These are phyloP conservation scores for Amanita subjunquillea DNA, from an alignment of 768 basidiomycete species.

Conservation along the genomic window DNA sequence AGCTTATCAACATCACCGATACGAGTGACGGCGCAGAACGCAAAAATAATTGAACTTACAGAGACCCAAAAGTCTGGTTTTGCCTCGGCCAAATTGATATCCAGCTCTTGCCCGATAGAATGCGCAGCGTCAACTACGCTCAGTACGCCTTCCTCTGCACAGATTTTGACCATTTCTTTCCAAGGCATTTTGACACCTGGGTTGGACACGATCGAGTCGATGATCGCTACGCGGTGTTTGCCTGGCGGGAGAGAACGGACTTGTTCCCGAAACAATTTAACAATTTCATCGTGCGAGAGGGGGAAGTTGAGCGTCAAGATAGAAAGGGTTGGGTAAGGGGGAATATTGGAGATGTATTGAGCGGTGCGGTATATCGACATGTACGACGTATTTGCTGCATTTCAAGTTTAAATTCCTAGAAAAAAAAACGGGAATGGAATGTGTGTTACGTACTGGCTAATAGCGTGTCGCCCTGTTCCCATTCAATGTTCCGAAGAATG, in stretches of 20 bases:
- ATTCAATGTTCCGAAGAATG: slow-evolving; percentile 55
- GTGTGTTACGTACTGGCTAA: slow-evolving; percentile 37
- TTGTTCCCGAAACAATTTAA: slow-evolving; percentile 34
- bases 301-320: slow-evolving; percentile 46
- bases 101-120: slow-evolving; percentile 59
- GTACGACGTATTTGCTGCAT: slow-evolving; percentile 35
- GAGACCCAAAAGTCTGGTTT: slow-evolving; percentile 70
- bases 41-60: slow-evolving; percentile 24
- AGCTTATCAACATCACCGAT: not conserved
- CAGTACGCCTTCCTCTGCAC: slow-evolving; percentile 49
- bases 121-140: slow-evolving; percentile 72
- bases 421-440: not conserved
- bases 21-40: not conserved
- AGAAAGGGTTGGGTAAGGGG: slow-evolving; percentile 41
- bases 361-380: slow-evolving; percentile 37
- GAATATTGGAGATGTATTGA: slow-evolving; percentile 41
- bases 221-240: slow-evolving; percentile 47
- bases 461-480: slow-evolving; percentile 59
- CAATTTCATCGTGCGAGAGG: slow-evolving; percentile 41
- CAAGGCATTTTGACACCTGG: slow-evolving; percentile 63
- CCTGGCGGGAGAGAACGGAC: slow-evolving; percentile 21
- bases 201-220: slow-evolving; percentile 50
- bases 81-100: slow-evolving; percentile 43
- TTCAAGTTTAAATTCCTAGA: not conserved
- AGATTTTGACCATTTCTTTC: slow-evolving; percentile 58